Percentiles rank a stretch among this genome's conserved stretches.
These are phyloP conservation scores for Dalechampia spathulata DNA, from an alignment of 441 rosid genomes.

Conservation along the genomic window DNA sequence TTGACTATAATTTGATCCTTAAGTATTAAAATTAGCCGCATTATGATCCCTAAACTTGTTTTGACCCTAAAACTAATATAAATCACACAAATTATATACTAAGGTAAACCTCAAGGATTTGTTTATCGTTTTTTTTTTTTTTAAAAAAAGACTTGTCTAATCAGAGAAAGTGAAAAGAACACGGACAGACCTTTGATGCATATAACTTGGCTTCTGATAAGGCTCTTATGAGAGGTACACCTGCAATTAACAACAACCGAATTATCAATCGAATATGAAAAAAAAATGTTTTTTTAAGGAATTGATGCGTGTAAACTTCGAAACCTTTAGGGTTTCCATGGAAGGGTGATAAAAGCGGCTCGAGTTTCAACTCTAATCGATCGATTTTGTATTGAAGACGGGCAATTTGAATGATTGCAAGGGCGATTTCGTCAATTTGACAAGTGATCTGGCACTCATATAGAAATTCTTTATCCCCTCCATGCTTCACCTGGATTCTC, in stretches of 20 bases:
- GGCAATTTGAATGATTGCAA: slow-evolving; percentile 5
- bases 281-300: no score
- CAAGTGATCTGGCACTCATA: not conserved
- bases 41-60: no score
- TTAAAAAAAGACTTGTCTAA: not conserved
- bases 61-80: no score
- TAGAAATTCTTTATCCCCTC: not conserved
- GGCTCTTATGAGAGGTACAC: slow-evolving; percentile 1
- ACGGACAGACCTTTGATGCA: slow-evolving; percentile 1
- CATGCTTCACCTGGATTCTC: slow-evolving; percentile 7
- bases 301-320: not conserved
- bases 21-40: no score
- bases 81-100: not conserved
- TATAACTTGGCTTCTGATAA: not conserved
- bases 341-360: not conserved
- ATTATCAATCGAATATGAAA: no score
- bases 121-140: no score
- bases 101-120: not conserved
- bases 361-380: not conserved
- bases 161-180: not conserved
- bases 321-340: not conserved
- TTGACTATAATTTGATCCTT: no score
- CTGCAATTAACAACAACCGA: not conserved
- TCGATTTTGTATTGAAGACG: not conserved
- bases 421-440: slow-evolving; percentile 4